These are phyloP conservation scores for Naganishia friedmannii DNA, from an alignment of 768 basidiomycete species.

Conservation along the genomic window DNA sequence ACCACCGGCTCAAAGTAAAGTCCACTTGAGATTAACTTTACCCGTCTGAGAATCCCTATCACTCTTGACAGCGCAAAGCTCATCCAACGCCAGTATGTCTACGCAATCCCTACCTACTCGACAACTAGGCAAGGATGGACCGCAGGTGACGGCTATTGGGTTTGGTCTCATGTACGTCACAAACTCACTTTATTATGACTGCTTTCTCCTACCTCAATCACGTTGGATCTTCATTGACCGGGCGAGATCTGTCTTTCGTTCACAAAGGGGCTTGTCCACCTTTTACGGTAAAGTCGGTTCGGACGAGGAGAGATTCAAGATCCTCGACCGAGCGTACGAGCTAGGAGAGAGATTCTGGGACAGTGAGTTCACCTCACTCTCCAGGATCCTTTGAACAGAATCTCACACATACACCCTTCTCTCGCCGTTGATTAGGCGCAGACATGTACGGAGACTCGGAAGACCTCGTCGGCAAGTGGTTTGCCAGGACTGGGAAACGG, in stretches of 20 bases:
- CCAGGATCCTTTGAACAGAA: too few relatives aligned
- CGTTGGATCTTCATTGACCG: neutral
- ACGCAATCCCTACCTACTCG: conserved; percentile 15
- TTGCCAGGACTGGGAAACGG: conserved; percentile 37
- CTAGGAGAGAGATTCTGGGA: conserved; percentile 59
- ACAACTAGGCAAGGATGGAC: conserved; percentile 26
- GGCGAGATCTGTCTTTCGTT: neutral
- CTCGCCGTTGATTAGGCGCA: conserved; percentile 35
- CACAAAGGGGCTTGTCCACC: conserved; percentile 22
- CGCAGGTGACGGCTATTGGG: conserved; percentile 18
- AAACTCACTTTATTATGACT: neutral
- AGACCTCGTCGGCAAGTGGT: conserved; percentile 58
- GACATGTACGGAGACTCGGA: conserved; percentile 57
- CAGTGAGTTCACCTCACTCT: conserved; percentile 24
- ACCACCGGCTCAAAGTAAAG: too few relatives aligned
- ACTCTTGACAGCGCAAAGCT: neutral
- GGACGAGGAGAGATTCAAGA: conserved; percentile 65
- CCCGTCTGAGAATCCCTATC: neutral
- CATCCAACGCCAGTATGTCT: neutral
- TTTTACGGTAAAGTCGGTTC: conserved; percentile 52
- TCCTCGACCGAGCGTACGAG: conserved; percentile 56
- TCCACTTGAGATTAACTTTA: too few relatives aligned
- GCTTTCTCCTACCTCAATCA: neutral
- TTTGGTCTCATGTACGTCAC: conserved; percentile 22
- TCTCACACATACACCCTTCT: conserved; percentile 36